Percentiles rank a stretch among this genome's conserved stretches.
Evolutionary conservation across 768 basidiomycete species (phyloP).

Genomic region (Zangia roseola): DNA sequence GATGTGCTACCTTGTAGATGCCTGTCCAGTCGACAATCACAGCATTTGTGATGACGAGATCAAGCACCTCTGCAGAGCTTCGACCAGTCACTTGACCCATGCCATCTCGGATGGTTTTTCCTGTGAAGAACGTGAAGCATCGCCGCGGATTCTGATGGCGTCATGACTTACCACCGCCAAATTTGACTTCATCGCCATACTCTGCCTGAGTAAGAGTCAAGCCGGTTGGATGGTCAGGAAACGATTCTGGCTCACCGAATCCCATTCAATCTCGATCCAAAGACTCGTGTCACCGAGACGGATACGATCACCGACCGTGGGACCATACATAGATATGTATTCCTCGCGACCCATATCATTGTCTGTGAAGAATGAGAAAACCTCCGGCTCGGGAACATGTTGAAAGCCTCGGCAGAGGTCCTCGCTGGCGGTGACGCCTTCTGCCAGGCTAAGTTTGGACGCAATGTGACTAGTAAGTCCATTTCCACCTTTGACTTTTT

Average conservation of each 20-base stretch:
- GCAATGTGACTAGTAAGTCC: slow-evolving; percentile 42
- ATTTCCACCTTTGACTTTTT: slow-evolving; percentile 79
- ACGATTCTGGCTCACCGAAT: slow-evolving; percentile 49
- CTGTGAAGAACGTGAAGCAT: slow-evolving; percentile 35
- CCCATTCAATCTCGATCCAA: slow-evolving; percentile 91
- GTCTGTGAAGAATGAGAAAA: slow-evolving; percentile 47
- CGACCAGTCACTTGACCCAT: slow-evolving; percentile 91
- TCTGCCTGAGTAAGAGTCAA: slow-evolving; percentile 50
- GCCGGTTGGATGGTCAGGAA: neutral
- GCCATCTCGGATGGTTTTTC: slow-evolving; percentile 93
- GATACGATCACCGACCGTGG: slow-evolving; percentile 87
- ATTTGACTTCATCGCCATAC: slow-evolving; percentile 97
- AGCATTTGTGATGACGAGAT: slow-evolving; percentile 94
- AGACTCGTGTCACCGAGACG: slow-evolving; percentile 85
- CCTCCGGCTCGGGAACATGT: slow-evolving; percentile 67
- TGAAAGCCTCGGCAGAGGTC: slow-evolving; percentile 52
- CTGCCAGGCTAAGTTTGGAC: slow-evolving; percentile 51
- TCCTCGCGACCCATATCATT: slow-evolving; percentile 63
- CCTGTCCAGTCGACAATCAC: slow-evolving; percentile 93
- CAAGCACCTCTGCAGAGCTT: slow-evolving; percentile 65
- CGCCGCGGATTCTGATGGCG: neutral
- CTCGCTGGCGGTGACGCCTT: slow-evolving; percentile 24
- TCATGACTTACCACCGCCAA: slow-evolving; percentile 74
- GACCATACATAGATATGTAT: slow-evolving; percentile 95
- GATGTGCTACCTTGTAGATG: slow-evolving; percentile 80